phyloP scores from a whole-genome alignment of 768 basidiomycete genomes.

The Pleurotus djamor region DNA sequence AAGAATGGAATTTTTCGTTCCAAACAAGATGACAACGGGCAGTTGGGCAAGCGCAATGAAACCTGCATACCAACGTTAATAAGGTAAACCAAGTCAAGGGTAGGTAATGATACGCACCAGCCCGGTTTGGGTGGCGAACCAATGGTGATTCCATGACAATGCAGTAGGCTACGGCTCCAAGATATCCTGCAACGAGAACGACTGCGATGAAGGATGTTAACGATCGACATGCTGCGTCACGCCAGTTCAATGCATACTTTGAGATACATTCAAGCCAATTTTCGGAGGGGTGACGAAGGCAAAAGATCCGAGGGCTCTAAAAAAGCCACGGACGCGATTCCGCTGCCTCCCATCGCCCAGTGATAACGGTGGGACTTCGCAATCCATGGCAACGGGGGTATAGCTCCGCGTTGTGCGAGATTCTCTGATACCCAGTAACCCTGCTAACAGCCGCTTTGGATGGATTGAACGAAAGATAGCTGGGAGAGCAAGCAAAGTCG shows the following conservation, averaged over 20 bases:
- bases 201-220: constrained; percentile 33
- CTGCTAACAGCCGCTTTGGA: constrained; percentile 29
- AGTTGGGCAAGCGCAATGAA: constrained; percentile 60
- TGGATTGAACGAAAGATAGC: constrained; percentile 25
- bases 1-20: constrained; percentile 64
- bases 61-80: constrained; percentile 23
- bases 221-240: background rate
- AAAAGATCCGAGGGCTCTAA: constrained; percentile 29
- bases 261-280: constrained; percentile 51
- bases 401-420: constrained; percentile 25
- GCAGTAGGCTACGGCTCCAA: constrained; percentile 54
- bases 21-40: constrained; percentile 58
- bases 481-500: constrained; percentile 49
- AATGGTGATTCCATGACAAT: constrained; percentile 61
- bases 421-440: constrained; percentile 55
- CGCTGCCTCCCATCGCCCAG: constrained; percentile 1
- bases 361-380: constrained; percentile 12
- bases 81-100: background rate
- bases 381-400: constrained; percentile 6
- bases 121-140: constrained; percentile 69
- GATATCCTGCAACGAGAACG: constrained; percentile 54
- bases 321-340: constrained; percentile 5
- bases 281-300: constrained; percentile 50
- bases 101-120: constrained; percentile 42
- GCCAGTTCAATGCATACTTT: constrained; percentile 41